Conservation (phyloP, 805 yeast species). For the Kuraishia floccosa region DNA sequence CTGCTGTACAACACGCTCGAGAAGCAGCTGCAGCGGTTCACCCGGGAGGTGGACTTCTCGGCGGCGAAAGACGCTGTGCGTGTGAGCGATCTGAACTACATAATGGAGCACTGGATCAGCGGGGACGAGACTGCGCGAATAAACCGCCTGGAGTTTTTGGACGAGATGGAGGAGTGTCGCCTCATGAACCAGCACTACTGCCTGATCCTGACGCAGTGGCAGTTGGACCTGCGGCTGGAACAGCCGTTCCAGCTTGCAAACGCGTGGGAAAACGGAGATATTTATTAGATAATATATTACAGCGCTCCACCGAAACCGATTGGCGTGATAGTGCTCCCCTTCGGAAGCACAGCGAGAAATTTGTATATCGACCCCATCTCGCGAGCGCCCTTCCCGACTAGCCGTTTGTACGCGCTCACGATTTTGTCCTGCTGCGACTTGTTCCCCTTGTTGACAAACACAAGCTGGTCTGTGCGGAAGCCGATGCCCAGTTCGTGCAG, state of each 20-base stretch:
- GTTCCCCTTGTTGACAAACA: slow-evolving; percentile 24
- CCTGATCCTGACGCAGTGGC: slow-evolving; percentile 19
- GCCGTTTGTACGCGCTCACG: slow-evolving; percentile 44
- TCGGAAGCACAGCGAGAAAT: slow-evolving; percentile 51
- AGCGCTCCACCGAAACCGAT: slow-evolving; percentile 40
- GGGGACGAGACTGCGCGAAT: slow-evolving; percentile 30
- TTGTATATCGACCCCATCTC: slow-evolving; percentile 75
- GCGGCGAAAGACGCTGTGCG: slow-evolving; percentile 10
- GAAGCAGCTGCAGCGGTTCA: slow-evolving; percentile 26
- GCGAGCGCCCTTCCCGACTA: slow-evolving; percentile 46
- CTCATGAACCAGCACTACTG: slow-evolving; percentile 55
- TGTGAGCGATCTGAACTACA: slow-evolving; percentile 34
- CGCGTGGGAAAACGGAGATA: no score
- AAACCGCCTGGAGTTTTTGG: slow-evolving; percentile 49
- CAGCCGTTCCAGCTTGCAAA: background rate
- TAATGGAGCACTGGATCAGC: slow-evolving; percentile 30
- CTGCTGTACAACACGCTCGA: slow-evolving; percentile 35
- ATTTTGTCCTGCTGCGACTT: slow-evolving; percentile 38
- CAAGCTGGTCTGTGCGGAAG: slow-evolving; percentile 50
- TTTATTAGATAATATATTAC: no score
- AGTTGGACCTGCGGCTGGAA: slow-evolving; percentile 1
- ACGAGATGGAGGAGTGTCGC: slow-evolving; percentile 63
- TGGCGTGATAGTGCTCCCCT: slow-evolving; percentile 24
- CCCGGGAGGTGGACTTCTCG: slow-evolving; percentile 13
- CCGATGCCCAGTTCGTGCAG: slow-evolving; percentile 67